Percentiles rank a stretch among this genome's conserved stretches.
Evolutionary conservation across 2,329 filamentous ascomycete genomes (phyloP).

Genomic region (Aspergillus flavus): DNA sequence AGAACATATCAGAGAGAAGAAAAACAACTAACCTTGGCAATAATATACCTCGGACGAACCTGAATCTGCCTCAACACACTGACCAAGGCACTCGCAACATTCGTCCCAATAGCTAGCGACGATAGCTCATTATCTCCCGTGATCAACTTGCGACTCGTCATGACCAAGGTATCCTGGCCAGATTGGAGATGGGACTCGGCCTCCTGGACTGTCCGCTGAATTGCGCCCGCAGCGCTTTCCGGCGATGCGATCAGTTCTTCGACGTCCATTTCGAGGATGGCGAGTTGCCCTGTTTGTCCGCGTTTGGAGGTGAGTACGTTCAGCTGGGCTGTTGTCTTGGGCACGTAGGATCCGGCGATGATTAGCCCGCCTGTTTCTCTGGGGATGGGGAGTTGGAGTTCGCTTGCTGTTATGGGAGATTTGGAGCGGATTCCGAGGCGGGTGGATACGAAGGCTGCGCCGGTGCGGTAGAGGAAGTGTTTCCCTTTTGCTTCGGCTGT

Average conservation of each 20-base stretch:
- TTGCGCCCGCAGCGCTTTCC: slow-evolving; percentile 22
- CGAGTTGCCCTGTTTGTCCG: slow-evolving; percentile 40
- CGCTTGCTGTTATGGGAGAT: slow-evolving; percentile 51
- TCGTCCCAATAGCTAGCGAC: slow-evolving; percentile 58
- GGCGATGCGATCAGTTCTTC: slow-evolving; percentile 48
- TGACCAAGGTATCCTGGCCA: slow-evolving; percentile 59
- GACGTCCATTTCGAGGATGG: slow-evolving; percentile 53
- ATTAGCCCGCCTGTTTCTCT: slow-evolving; percentile 52
- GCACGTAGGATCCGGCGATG: slow-evolving; percentile 61
- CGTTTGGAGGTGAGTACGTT: slow-evolving; percentile 45
- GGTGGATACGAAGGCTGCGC: slow-evolving; percentile 52
- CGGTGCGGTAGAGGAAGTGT: slow-evolving; percentile 51
- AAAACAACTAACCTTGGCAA: slow-evolving; percentile 50
- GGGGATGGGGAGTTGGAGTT: slow-evolving; percentile 43
- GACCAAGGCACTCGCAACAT: slow-evolving; percentile 56
- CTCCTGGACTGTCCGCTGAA: slow-evolving; percentile 33
- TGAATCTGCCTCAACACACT: slow-evolving; percentile 51
- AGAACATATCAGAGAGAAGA: neutral
- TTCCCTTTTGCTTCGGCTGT: slow-evolving; percentile 42
- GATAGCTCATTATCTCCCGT: slow-evolving; percentile 52
- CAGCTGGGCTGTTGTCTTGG: slow-evolving; percentile 61
- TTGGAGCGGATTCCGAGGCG: slow-evolving; percentile 57
- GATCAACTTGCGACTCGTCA: slow-evolving; percentile 61
- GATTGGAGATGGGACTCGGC: slow-evolving; percentile 45
- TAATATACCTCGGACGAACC: slow-evolving; percentile 57